Evolutionary conservation across 352 stramenopile genomes (phyloP).

Genomic region (Pythium rishiriense): DNA sequence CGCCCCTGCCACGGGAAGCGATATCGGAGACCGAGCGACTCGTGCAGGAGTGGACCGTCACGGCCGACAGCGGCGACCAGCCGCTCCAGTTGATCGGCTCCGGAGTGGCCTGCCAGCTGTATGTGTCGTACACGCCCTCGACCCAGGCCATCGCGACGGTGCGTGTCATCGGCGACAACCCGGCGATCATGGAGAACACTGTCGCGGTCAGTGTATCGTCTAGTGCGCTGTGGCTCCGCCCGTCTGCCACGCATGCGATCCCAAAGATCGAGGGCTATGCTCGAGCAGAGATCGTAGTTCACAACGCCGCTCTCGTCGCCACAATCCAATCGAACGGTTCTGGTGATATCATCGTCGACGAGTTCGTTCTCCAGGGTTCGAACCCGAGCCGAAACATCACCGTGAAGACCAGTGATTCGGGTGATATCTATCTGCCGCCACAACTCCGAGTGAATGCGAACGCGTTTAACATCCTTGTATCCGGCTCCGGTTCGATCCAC

Average conservation of each 20-base stretch:
- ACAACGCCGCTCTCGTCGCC: background rate
- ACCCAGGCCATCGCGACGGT: constrained; percentile 1
- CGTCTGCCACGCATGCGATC: no score
- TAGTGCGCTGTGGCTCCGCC: background rate
- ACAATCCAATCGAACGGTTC: background rate
- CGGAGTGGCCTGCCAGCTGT: constrained; percentile 1
- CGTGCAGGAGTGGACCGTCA: constrained; percentile 1
- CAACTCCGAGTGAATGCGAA: background rate
- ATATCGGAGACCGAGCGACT: background rate
- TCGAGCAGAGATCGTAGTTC: constrained; percentile 8
- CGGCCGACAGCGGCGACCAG: background rate
- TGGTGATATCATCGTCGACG: constrained; percentile 6
- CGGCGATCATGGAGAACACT: background rate
- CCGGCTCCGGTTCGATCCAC: background rate
- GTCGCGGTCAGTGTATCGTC: background rate
- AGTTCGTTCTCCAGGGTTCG: background rate
- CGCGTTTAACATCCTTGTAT: background rate
- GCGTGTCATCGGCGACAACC: constrained; percentile 5
- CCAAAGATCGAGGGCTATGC: background rate
- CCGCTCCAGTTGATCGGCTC: background rate
- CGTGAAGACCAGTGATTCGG: background rate
- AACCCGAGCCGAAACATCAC: background rate
- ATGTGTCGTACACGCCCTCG: background rate
- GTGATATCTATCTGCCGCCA: constrained; percentile 3
- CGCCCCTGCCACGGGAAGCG: background rate